These are phyloP conservation scores for Claviceps digitariae DNA, from an alignment of 2,329 filamentous ascomycete species.

Conservation along the genomic window DNA sequence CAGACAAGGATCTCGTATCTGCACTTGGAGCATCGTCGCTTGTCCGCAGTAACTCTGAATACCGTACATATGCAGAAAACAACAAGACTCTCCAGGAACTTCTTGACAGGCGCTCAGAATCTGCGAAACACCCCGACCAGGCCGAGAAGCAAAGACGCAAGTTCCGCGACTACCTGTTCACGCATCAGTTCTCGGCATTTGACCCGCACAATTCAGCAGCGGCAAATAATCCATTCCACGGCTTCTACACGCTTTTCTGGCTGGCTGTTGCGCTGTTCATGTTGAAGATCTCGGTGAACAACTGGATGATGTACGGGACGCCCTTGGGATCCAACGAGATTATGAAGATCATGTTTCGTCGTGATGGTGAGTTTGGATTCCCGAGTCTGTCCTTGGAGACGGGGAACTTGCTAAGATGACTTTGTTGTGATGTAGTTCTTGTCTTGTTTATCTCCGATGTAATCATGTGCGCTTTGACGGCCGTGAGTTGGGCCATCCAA, in stretches of 20 bases:
- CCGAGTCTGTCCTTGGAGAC: neutral
- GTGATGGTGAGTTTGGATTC: constrained; percentile 25
- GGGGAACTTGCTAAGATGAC: neutral
- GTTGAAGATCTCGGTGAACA: constrained; percentile 51
- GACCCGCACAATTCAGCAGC: constrained; percentile 55
- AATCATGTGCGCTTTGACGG: constrained; percentile 52
- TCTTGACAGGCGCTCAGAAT: constrained; percentile 13
- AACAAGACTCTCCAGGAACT: constrained; percentile 17
- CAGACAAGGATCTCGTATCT: neutral
- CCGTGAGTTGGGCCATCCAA: constrained; percentile 53
- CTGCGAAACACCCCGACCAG: constrained; percentile 9
- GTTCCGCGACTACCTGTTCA: constrained; percentile 49
- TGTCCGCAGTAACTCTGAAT: constrained; percentile 11
- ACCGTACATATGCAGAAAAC: constrained; percentile 16
- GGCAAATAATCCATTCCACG: constrained; percentile 58
- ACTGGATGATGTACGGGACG: constrained; percentile 55
- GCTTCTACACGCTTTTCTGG: constrained; percentile 73
- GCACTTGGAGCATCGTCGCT: constrained; percentile 5
- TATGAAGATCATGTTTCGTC: constrained; percentile 49
- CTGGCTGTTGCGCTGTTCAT: constrained; percentile 53
- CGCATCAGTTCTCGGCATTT: constrained; percentile 58
- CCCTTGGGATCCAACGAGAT: constrained; percentile 60
- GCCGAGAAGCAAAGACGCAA: constrained; percentile 11
- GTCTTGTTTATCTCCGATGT: constrained; percentile 51
- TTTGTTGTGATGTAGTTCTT: constrained; percentile 24